Evolutionary conservation across 176 grass and related monocot species (phyloP).

Genomic region (Carex littledalei): DNA sequence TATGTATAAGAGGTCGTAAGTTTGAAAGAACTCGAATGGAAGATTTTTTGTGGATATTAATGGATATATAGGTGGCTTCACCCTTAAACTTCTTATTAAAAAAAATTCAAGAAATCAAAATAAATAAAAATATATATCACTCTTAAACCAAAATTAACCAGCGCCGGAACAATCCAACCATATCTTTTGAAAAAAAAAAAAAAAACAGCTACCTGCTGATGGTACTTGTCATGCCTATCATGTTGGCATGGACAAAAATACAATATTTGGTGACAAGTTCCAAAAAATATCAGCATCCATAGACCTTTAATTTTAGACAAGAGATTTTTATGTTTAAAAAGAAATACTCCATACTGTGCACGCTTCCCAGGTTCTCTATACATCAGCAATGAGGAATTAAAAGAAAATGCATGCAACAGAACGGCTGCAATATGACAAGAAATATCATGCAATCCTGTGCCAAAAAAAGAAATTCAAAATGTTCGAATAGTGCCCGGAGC

Average conservation of each 20-base stretch:
- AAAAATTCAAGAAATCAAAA: no score
- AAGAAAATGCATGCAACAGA: not conserved
- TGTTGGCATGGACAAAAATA: not conserved
- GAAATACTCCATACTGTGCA: not conserved
- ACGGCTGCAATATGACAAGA: not conserved
- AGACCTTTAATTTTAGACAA: not conserved
- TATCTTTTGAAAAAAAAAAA: no score
- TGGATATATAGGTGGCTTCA: no score
- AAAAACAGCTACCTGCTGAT: no score
- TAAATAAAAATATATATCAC: no score
- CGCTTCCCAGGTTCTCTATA: not conserved
- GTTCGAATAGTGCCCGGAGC: not conserved
- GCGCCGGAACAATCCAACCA: no score
- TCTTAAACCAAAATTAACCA: no score
- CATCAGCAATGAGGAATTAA: not conserved
- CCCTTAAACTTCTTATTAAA: no score
- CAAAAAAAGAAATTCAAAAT: not conserved
- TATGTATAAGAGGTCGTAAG: no score
- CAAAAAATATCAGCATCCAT: not conserved
- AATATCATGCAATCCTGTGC: not conserved
- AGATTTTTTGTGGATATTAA: no score
- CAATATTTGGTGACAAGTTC: not conserved
- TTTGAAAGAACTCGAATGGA: no score
- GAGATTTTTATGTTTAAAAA: slow-evolving; percentile 2
- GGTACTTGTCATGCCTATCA: no score